Evolutionary conservation across 2,329 filamentous ascomycete species (phyloP).

Genomic region (Cytospora chrysosperma): DNA sequence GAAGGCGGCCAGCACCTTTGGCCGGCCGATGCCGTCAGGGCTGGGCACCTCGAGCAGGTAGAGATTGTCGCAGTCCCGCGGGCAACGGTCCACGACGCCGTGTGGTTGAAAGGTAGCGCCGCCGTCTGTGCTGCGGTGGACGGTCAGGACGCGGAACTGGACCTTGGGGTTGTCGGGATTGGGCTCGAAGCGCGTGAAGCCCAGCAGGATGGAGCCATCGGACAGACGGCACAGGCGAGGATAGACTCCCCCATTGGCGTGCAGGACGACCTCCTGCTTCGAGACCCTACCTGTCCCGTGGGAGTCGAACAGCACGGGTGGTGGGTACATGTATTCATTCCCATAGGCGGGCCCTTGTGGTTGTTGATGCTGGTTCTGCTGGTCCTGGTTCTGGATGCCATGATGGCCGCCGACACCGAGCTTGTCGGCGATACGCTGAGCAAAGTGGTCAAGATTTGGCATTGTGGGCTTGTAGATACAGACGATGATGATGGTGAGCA

Average conservation of each 20-base stretch:
- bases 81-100: constrained; percentile 43
- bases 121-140: constrained; percentile 45
- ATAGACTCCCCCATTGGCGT: constrained; percentile 42
- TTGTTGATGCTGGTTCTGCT: background rate
- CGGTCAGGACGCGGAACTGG: constrained; percentile 38
- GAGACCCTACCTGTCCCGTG: constrained; percentile 6
- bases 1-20: constrained; percentile 45
- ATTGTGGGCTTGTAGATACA: background rate
- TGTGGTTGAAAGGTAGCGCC: constrained; percentile 41
- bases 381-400: background rate
- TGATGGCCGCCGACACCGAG: background rate
- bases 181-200: constrained; percentile 42
- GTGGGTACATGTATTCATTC: constrained; percentile 1
- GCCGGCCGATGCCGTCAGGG: constrained; percentile 14
- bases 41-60: constrained; percentile 43
- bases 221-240: constrained; percentile 45
- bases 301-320: background rate
- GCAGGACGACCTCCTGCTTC: constrained; percentile 31
- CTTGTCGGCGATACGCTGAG: background rate
- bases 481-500: background rate
- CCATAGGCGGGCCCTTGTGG: background rate
- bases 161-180: constrained; percentile 13
- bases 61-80: constrained; percentile 47
- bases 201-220: constrained; percentile 46
- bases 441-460: background rate